phyloP scores from a whole-genome alignment of 2,329 filamentous ascomycete species.

The Emericellopsis cladophorae region DNA sequence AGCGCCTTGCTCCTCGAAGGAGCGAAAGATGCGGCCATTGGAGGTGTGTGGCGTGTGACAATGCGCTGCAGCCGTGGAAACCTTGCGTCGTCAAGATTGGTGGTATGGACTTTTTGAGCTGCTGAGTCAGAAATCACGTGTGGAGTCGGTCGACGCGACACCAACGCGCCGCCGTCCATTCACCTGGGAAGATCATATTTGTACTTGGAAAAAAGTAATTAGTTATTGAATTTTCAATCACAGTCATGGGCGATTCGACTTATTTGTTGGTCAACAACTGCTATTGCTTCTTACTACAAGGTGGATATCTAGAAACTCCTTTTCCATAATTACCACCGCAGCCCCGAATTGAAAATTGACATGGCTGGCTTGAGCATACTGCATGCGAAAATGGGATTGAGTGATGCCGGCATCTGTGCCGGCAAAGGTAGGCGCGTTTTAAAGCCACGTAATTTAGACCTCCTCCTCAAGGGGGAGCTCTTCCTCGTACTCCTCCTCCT shows the following conservation, averaged over 20 bases:
- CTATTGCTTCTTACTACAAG: slow-evolving; percentile 16
- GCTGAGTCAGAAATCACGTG: slow-evolving; percentile 23
- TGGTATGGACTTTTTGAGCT: slow-evolving; percentile 12
- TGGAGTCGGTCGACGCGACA: slow-evolving; percentile 2
- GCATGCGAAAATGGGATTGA: too few relatives aligned
- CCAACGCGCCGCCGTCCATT: too few relatives aligned
- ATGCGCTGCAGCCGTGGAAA: not conserved
- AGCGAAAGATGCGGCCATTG: slow-evolving; percentile 46
- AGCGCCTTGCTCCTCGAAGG: slow-evolving; percentile 48
- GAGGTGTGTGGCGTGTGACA: not conserved
- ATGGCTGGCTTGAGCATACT: slow-evolving; percentile 8
- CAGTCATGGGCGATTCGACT: too few relatives aligned
- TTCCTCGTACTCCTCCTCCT: slow-evolving; percentile 91
- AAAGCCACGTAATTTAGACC: slow-evolving; percentile 21
- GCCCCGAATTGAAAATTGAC: slow-evolving; percentile 17
- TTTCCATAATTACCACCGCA: slow-evolving; percentile 8
- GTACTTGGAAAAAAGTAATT: too few relatives aligned
- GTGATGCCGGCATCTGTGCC: not conserved
- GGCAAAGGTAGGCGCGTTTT: not conserved
- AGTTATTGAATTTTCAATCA: too few relatives aligned
- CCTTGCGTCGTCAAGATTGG: not conserved
- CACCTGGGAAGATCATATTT: too few relatives aligned
- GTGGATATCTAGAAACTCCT: slow-evolving; percentile 20
- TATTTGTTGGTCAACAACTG: slow-evolving; percentile 15
- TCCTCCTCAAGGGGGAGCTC: slow-evolving; percentile 69